Evolutionary conservation across 305 asterid species (phyloP), one percentile per base, ranked within the genome.

Genomic region (Fraxinus platypoda): DNA sequence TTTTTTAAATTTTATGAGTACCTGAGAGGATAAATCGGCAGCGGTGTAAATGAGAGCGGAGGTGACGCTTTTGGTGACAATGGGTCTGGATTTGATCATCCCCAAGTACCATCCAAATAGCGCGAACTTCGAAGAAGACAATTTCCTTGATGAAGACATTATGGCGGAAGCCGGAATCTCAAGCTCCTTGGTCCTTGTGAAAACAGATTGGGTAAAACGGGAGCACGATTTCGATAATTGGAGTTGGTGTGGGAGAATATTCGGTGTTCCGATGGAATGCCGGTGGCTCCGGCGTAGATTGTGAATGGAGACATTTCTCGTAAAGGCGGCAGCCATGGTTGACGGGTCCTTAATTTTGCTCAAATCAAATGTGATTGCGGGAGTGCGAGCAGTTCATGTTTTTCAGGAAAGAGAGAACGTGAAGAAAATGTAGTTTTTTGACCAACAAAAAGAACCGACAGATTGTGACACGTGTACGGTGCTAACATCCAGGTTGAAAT

Each of bases 1-100:
- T 2, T 9, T 41, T 41, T 41, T 38, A 9, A 9, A 2, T 41
- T 41, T 11, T 41, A 4, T 41, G 52, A 41, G 17, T 41, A 41
- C 52, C 99, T 95, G 99, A 1, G 99, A 92, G 75, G 98, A 91
- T 4, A 91, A 31, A 80, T 95, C 99, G 77, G 99, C 98, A 11
- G 95, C 96, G 25, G 97, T 81, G 84, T 94, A 94, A 68, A 95
- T 95, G 54, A 93, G 80, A 12, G 94, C 86, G 34, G 96, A 83
- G 33, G 99, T 94, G 80, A 89, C 52, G 87, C 94, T 89, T 90
- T 95, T 95, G 12, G 99, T 95, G 78, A 89, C 75, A 87, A 95
- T 74, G 81, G 98, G 99, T 6, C 92, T 88, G 74, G 92, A 85
- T 75, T 90, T 84, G 78, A 95, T 83, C 87, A 83, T 68, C 37